These are phyloP conservation scores for Aciculosporium take DNA, from an alignment of 2,329 filamentous ascomycete species.

Conservation along the genomic window DNA sequence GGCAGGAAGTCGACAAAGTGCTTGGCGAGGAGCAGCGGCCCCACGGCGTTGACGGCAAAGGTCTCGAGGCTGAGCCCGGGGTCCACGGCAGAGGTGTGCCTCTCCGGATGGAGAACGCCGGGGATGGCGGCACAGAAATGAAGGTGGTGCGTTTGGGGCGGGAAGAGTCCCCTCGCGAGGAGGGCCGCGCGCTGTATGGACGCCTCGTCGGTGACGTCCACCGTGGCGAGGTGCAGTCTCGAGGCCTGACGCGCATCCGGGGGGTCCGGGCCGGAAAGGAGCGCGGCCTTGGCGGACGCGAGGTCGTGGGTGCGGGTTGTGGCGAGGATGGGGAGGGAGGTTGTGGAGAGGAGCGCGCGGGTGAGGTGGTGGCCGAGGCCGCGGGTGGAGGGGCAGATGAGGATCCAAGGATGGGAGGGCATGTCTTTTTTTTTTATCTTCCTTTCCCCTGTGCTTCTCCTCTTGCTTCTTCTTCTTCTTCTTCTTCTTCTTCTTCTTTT, in stretches of 20 bases:
- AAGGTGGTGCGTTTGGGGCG: slow-evolving; percentile 38
- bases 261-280: slow-evolving; percentile 16
- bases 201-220: slow-evolving; percentile 44
- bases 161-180: slow-evolving; percentile 37
- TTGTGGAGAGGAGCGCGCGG: slow-evolving; percentile 32
- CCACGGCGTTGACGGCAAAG: slow-evolving; percentile 60
- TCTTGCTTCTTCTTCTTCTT: no score
- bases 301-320: slow-evolving; percentile 25
- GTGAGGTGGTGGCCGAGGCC: slow-evolving; percentile 36
- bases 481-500: not conserved
- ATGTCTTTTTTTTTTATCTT: slow-evolving; percentile 12
- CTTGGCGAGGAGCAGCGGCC: slow-evolving; percentile 63
- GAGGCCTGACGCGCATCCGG: no score
- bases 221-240: slow-evolving; percentile 25
- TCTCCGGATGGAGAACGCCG: slow-evolving; percentile 61
- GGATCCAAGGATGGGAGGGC: slow-evolving; percentile 35
- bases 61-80: slow-evolving; percentile 47
- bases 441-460: not conserved
- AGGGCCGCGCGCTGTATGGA: slow-evolving; percentile 43
- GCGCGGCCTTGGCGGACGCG: slow-evolving; percentile 17
- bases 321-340: slow-evolving; percentile 32
- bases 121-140: slow-evolving; percentile 57
- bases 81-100: slow-evolving; percentile 50
- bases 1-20: slow-evolving; percentile 59
- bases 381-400: slow-evolving; percentile 32